Conservation (phyloP, 495 filamentous ascomycete species). For the Xylaria palmicola region DNA sequence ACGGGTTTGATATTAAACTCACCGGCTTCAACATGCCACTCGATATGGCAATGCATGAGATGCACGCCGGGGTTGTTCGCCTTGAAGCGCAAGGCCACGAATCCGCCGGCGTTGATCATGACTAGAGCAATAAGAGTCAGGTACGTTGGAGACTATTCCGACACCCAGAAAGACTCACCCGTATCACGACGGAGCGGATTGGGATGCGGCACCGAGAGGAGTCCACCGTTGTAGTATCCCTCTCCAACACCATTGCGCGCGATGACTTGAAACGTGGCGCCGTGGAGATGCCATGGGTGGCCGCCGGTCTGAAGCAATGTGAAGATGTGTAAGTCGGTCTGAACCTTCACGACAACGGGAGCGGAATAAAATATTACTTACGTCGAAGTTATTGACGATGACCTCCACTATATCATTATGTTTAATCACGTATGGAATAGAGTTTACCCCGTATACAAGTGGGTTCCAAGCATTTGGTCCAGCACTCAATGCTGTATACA, state of each 20-base stretch:
- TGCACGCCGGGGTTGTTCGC: slow-evolving; percentile 76
- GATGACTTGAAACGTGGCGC: slow-evolving; percentile 76
- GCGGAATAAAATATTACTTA: slow-evolving; percentile 11
- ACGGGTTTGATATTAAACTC: no score
- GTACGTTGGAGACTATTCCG: no score
- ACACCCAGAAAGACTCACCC: no score
- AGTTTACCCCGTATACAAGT: slow-evolving; percentile 1
- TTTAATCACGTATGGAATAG: slow-evolving; percentile 51
- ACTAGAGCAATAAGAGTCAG: no score
- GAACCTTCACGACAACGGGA: slow-evolving; percentile 52
- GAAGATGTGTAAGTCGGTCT: slow-evolving; percentile 34
- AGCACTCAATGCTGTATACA: slow-evolving; percentile 58
- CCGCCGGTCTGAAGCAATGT: slow-evolving; percentile 38
- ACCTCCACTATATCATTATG: slow-evolving; percentile 71
- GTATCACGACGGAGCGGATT: slow-evolving; percentile 58
- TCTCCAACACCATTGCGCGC: slow-evolving; percentile 40
- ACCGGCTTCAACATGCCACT: slow-evolving; percentile 71
- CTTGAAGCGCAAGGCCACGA: slow-evolving; percentile 57
- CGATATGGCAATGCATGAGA: slow-evolving; percentile 80
- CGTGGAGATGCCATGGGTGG: slow-evolving; percentile 59
- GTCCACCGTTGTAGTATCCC: slow-evolving; percentile 36
- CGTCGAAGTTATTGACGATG: slow-evolving; percentile 74
- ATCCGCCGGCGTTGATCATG: slow-evolving; percentile 51
- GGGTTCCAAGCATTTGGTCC: slow-evolving; percentile 2
- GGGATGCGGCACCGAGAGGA: slow-evolving; percentile 36